Base-by-base conservation (phyloP, 345 rosid species). In the Syzygium jambos region DNA sequence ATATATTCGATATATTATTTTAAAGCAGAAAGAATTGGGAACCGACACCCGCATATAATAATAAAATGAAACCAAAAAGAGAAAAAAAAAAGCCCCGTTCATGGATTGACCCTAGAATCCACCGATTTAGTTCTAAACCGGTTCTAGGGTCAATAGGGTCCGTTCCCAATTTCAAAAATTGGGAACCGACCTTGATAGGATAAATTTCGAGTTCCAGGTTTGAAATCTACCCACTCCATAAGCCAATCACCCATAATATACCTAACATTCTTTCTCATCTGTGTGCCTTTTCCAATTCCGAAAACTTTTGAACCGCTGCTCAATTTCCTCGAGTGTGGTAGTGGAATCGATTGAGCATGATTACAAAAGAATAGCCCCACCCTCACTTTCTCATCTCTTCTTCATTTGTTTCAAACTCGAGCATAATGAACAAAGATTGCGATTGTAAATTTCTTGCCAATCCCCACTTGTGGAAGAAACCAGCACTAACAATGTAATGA, bases 201-300 rank as follows among this genome's bases (percentile, higher is more conserved):
- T 15, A 61, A 6, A 4, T 9, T n/a, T 6, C 19, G n/a, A 2
- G 13, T 4, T 61, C n/a, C 34, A 61, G 2, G 17, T n/a, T 0
- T 61, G 38, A 15, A 61, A n/a, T 61, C 73, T 13, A 61, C 34
- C 38, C 14, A 13, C 9, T 43, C 7, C 34, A 17, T 1, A n/a
- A 61, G 4, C 1, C 38, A n/a, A 61, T 12, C n/a, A 4, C 73
- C 34, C 30, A 16, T 3, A 8, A 13, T 61, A 15, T 15, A 13
- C 38, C 19, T 30, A 14, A n/a, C 34, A 3, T 15, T n/a, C 0
- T 2, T n/a, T 0, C 11, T 65, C 21, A 29, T 15, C 5, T 16
- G 78, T 30, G 78, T 3, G 22, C 78, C 78, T 15, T 65, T 65
- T 8, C 7, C 7, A 30, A 22, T 8, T 65, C 43, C 78, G 30